Base-by-base conservation (phyloP, 1,284 basidiomycete genomes). In the Fomitopsis betulina region DNA sequence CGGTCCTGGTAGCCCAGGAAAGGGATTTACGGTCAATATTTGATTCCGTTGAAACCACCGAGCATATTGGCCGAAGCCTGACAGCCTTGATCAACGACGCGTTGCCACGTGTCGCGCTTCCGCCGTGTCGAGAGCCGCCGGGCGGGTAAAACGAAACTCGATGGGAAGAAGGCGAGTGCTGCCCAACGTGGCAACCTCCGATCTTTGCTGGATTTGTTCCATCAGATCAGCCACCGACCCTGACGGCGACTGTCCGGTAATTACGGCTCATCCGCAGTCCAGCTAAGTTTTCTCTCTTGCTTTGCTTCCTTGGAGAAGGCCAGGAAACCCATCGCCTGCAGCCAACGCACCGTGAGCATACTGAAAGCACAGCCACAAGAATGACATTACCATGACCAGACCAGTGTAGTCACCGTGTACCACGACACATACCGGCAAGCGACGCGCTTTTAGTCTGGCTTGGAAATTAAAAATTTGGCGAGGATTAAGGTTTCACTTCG, bases 1-100 rank as follows among this genome's bases (percentile, higher is more conserved):
- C 60, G 60, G 59, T 61, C 53, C 58, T 54, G 56, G 63, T 63
- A 65, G 25, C 19, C n/a, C 32, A 65, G 62, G 61, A 57, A 57
- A 65, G 66, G 55, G 61, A 68, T 66, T 62, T 59, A 61, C 63
- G 58, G 49, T 60, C 58, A 53, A 59, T 58, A 69, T 68, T 68
- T 67, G 68, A 68, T 68, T 66, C 65, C 65, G 66, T 62, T 69
- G 67, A 69, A 68, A 69, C 68, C 60, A 50, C 57, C 55, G 32
- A 60, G 27, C 32, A 27, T 30, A 54, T 52, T 58, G 62, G 64
- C 53, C 57, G 60, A 47, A 33, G 56, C 54, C 59, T 60, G 64
- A 64, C 65, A 63, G 63, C 57, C 50, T 39, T 54, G n/a, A 33
- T 21, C 42, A 40, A 40, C 13, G 35, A 60, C 59, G 35, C 32